Evolutionary conservation across 1,284 basidiomycete species (phyloP).

Genomic region (Ustilago xerochloae): DNA sequence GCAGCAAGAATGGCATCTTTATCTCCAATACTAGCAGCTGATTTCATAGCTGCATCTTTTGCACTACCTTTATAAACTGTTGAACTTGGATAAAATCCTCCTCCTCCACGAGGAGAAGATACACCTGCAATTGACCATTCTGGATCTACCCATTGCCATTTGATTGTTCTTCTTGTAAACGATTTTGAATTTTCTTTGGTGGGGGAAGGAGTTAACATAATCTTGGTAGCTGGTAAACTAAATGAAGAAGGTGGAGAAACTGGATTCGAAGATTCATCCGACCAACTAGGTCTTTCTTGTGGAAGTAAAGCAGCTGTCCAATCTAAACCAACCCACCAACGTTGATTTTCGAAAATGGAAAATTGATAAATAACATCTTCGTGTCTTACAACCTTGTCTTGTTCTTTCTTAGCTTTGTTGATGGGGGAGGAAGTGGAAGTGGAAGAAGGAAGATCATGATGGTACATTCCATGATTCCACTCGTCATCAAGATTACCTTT

Average conservation of each 20-base stretch:
- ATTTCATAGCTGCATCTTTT: constrained; percentile 41
- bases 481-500: constrained; percentile 49
- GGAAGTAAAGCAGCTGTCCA: constrained; percentile 93
- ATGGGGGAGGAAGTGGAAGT: not conserved
- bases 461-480: constrained; percentile 22
- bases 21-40: constrained; percentile 24
- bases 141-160: constrained; percentile 70
- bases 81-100: constrained; percentile 24
- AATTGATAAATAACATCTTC: constrained; percentile 66
- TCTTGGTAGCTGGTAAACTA: constrained; percentile 70
- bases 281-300: constrained; percentile 88
- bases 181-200: constrained; percentile 56
- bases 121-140: constrained; percentile 69
- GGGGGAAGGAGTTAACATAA: constrained; percentile 61
- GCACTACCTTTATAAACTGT: constrained; percentile 35
- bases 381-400: constrained; percentile 47
- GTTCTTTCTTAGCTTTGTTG: not conserved
- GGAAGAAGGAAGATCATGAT: constrained; percentile 21
- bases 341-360: constrained; percentile 86
- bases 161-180: constrained; percentile 59
- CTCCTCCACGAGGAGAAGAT: constrained; percentile 5
- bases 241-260: constrained; percentile 73
- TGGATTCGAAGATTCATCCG: constrained; percentile 68
- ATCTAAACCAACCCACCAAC: constrained; percentile 80
- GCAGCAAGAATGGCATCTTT: constrained; percentile 29